Conservation (phyloP, 495 filamentous ascomycete species). For the Coniosporium apollinis region DNA sequence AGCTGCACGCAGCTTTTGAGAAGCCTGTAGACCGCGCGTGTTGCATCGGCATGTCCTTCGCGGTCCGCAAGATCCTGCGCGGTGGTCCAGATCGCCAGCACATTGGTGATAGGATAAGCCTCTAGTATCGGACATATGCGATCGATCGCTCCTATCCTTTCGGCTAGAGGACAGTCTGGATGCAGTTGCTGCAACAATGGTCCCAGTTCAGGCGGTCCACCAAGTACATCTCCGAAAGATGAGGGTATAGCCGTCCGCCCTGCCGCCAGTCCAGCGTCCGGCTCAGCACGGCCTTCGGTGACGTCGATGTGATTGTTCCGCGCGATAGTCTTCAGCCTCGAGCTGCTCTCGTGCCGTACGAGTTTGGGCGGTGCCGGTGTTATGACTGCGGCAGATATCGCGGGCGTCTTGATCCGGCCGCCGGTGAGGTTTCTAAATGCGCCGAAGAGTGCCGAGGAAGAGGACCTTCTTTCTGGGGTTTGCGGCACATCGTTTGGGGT, state of each 20-base stretch:
- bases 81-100: slow-evolving; percentile 43
- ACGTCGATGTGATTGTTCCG: too few relatives aligned
- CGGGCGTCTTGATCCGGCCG: slow-evolving; percentile 7
- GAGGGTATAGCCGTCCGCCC: neutral
- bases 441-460: slow-evolving; percentile 10
- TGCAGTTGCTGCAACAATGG: slow-evolving; percentile 9
- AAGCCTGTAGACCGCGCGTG: slow-evolving; percentile 43
- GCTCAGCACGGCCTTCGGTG: too few relatives aligned
- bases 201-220: neutral
- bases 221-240: neutral
- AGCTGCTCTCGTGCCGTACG: neutral
- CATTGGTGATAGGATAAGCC: slow-evolving; percentile 15
- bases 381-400: slow-evolving; percentile 5
- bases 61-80: slow-evolving; percentile 46
- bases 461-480: slow-evolving; percentile 13
- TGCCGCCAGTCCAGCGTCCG: neutral
- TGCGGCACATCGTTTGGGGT: slow-evolving; percentile 9
- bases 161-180: slow-evolving; percentile 1
- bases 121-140: slow-evolving; percentile 10
- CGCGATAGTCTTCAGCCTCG: neutral
- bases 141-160: slow-evolving; percentile 4
- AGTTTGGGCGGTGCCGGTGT: slow-evolving; percentile 1
- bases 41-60: slow-evolving; percentile 34
- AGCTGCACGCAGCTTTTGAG: slow-evolving; percentile 47
- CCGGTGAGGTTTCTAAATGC: slow-evolving; percentile 13